Base-by-base conservation (phyloP, 805 yeast species). In the Metschnikowia lunata region DNA sequence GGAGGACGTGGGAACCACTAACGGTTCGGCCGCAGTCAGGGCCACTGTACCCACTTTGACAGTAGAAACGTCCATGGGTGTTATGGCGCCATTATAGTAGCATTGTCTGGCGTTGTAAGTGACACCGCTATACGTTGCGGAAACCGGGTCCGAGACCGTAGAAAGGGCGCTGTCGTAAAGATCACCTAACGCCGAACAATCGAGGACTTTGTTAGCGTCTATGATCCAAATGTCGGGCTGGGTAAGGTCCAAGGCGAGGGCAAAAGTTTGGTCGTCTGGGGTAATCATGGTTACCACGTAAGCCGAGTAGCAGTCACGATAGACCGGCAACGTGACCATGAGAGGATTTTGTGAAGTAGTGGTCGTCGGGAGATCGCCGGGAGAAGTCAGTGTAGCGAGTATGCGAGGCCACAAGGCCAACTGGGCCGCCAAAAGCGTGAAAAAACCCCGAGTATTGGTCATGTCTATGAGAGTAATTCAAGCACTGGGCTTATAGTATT, bases 151-250 rank as follows among this genome's bases (percentile, higher is more conserved):
- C 54, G 12, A 37, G 36, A 14, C 28, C 7, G 30, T 10, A 34
- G 26, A 26, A 23, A 13, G 18, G 23, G 3, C 23, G 26, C 27
- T 14, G 30, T 27, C 10, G n/a, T 28, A 8, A 50, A 35, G 37
- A 14, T 51, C 4, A 14, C 40, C 36, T 8, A 63, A 37, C 15
- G 50, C 52, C 10, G 43, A 36, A 47, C 74, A 70, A 34, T 55
- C 54, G 32, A 52, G 46, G 36, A 66, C 47, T 4, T 40, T 36
- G 12, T 58, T 40, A 6, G 57, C 62, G 42, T 66, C 56, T 51
- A 69, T 49, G 14, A 65, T 66, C 74, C 74, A 70, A 2, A 67
- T 34, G 13, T 69, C 67, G 6, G 70, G 69, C 51, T 65, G 74
- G n/a, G 61, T 18, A 15, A 61, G 28, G 49, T 69, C 75, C 31